Base-by-base conservation (phyloP, 2,329 filamentous ascomycete genomes). In the Tolypocladium paradoxum region DNA sequence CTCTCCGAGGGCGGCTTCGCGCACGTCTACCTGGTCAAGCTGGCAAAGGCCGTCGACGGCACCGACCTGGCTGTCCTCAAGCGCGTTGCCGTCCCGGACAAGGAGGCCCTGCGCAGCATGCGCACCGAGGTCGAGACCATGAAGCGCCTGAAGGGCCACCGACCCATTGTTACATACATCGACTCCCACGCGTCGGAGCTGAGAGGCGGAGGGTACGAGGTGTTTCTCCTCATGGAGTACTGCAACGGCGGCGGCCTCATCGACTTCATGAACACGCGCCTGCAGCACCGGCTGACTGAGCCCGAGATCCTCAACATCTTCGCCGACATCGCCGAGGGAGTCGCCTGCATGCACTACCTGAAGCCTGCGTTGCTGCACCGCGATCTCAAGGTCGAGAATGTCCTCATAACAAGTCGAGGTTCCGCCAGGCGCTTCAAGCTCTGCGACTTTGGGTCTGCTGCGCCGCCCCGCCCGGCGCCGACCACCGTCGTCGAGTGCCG, bases 341-440 rank as follows among this genome's bases (percentile, higher is more conserved):
- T 99, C 46, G 93, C 93, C 33, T 96, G 90, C 68, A 99, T 99
- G 93, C 93, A 99, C 72, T 99, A 99, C 70, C 83, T 99, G 49
- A 95, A 95, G 71, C 93, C 93, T 6, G 84, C 93, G 49, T 74
- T 99, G 53, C 77, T 99, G 54, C 93, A 99, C 70, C 83, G 93
- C 58, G 93, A 99, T 70, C 74, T 99, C 57, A 99, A 99, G 73
- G 92, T 99, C 57, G 93, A 99, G 72, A 99, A 99, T 65, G 90
- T 99, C 45, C 79, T 99, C 53, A 99, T 99, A 58, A 87, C 85
- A 48, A 75, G 78, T 43, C 77, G 79, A 48, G 81, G 79, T 12
- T 76, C 78, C n/a, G 79, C 79, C 40, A 83, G 81, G 61, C 79
- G 85, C 59, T 99, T 96, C 77, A 99, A 99, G 74, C 80, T 99